Conservation (phyloP, 257 asterid species). For the Nicotiana paniculata region DNA sequence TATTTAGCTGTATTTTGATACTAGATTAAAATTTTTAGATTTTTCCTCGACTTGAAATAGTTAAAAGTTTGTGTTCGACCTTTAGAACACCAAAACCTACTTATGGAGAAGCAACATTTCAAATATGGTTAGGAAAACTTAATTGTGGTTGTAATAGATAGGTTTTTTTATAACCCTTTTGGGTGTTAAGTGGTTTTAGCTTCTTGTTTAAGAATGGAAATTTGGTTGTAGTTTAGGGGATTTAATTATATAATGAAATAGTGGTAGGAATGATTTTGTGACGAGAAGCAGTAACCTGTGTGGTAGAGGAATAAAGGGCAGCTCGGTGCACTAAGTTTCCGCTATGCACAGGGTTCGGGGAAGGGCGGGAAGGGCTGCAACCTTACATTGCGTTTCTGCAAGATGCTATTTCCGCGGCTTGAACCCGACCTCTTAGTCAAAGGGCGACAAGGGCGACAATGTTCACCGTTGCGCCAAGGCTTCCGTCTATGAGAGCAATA, state of each 20-base stretch:
- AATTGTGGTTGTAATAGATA: neutral
- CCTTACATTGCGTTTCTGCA: no score
- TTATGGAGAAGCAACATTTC: neutral
- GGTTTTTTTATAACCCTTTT: neutral
- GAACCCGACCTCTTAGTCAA: no score
- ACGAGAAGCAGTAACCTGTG: neutral
- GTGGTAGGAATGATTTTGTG: neutral
- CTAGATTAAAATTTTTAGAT: neutral
- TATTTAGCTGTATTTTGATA: neutral
- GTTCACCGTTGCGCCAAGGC: no score
- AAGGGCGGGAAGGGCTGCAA: no score
- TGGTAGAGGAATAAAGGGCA: neutral
- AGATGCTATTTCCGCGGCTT: no score
- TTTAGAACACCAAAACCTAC: neutral
- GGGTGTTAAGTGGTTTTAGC: neutral
- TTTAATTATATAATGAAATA: neutral
- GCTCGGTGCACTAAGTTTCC: no score
- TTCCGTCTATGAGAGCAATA: neutral
- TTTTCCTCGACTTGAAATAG: neutral
- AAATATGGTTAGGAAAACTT: neutral
- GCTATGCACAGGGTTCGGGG: no score
- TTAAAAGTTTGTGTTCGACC: neutral
- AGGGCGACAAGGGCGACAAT: no score
- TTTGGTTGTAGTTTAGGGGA: neutral
- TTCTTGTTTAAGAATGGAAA: constrained; percentile 6